Evolutionary conservation across 73 alveolate species (phyloP).

Genomic region (Paramecium caudatum): DNA sequence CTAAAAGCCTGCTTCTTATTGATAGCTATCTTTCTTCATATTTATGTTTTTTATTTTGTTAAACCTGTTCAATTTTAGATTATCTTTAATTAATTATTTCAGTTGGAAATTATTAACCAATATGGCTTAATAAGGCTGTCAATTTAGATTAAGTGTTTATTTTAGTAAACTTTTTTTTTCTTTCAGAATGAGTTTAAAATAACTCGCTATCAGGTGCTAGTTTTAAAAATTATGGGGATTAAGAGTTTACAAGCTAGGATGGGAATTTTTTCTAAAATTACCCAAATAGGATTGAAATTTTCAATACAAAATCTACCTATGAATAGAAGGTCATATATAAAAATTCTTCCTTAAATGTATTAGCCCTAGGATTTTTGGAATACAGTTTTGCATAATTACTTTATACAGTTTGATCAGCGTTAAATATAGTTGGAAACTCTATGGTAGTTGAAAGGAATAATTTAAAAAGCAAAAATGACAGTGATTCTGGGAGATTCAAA

Average conservation of each 20-base stretch:
- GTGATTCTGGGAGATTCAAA: slow-evolving; percentile 23
- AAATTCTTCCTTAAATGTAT: slow-evolving; percentile 45
- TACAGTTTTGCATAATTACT: slow-evolving; percentile 53
- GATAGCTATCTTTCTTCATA: neutral
- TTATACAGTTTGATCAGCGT: slow-evolving; percentile 6
- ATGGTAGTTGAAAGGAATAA: neutral
- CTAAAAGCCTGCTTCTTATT: neutral
- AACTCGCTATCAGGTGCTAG: neutral
- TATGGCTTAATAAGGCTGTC: too few relatives aligned
- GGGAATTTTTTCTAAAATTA: neutral
- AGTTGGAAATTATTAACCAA: too few relatives aligned
- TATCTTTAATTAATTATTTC: too few relatives aligned
- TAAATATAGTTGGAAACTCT: slow-evolving; percentile 60
- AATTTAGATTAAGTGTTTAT: too few relatives aligned
- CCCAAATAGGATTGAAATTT: neutral
- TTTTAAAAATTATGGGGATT: neutral
- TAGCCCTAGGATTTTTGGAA: neutral
- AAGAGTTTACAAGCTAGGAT: neutral
- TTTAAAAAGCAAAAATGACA: neutral
- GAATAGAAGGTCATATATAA: slow-evolving; percentile 37
- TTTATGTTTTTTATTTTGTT: neutral
- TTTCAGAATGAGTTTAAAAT: too few relatives aligned
- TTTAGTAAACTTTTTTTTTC: too few relatives aligned
- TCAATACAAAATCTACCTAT: slow-evolving; percentile 33
- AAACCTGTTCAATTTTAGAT: neutral